Conservation (phyloP, 1,284 basidiomycete species). For the Boletellus sp. region DNA sequence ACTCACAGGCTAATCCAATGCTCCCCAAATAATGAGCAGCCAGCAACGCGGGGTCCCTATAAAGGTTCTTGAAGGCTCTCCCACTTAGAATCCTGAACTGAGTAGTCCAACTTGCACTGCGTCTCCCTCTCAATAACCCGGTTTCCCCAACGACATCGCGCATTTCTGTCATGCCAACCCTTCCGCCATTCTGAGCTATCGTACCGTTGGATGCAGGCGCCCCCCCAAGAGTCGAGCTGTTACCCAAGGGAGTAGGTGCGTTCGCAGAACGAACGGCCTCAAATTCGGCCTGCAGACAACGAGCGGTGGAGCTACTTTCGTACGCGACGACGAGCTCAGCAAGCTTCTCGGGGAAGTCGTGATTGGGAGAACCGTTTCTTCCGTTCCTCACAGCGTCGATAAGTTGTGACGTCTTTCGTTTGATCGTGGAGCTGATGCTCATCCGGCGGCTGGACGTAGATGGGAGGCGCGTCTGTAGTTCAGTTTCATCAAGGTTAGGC, state of each 20-base stretch:
- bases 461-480: constrained; percentile 42
- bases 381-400: constrained; percentile 62
- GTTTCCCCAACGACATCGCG: constrained; percentile 67
- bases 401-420: constrained; percentile 74
- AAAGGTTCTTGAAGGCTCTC: constrained; percentile 97
- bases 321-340: constrained; percentile 75
- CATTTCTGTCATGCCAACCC: constrained; percentile 43
- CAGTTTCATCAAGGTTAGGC: constrained; percentile 49
- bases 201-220: constrained; percentile 25
- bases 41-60: constrained; percentile 90
- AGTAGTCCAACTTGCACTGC: constrained; percentile 80
- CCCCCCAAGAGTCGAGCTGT: neutral
- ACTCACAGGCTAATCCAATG: constrained; percentile 77
- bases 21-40: constrained; percentile 87
- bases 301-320: constrained; percentile 64
- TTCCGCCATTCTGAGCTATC: constrained; percentile 14
- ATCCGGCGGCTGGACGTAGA: constrained; percentile 30
- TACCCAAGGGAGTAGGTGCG: neutral
- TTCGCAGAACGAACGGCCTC: constrained; percentile 40
- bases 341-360: constrained; percentile 60
- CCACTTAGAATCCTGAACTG: constrained; percentile 94
- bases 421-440: constrained; percentile 55
- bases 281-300: constrained; percentile 63
- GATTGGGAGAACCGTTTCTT: constrained; percentile 35
- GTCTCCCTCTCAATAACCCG: constrained; percentile 69